phyloP scores from a whole-genome alignment of 768 basidiomycete species.

The Trametopsis cervina region DNA sequence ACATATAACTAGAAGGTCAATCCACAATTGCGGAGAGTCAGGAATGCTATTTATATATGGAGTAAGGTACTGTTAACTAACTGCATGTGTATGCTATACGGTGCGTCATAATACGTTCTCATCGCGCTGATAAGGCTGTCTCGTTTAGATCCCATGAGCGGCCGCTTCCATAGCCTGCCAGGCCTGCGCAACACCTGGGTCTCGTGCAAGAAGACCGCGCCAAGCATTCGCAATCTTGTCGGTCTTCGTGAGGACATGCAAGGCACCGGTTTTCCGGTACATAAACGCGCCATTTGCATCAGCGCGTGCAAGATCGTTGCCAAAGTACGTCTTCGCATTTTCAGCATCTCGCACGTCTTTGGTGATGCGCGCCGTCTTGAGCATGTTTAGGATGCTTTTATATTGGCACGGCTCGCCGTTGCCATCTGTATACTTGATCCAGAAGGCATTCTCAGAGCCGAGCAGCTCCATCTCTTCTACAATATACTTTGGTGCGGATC shows the following conservation, averaged over 20 bases:
- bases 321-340: conserved; percentile 11
- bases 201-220: conserved; percentile 3
- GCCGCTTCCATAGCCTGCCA: neutral
- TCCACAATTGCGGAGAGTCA: neutral
- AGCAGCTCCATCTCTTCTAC: conserved; percentile 8
- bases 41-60: too few species aligned
- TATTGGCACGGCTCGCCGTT: conserved; percentile 5
- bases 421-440: conserved; percentile 9
- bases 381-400: conserved; percentile 8
- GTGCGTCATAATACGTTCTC: neutral
- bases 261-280: conserved; percentile 7
- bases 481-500: conserved; percentile 8
- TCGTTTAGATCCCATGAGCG: neutral
- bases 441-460: conserved; percentile 10
- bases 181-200: neutral
- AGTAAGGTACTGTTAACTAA: too few species aligned
- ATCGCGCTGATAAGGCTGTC: neutral
- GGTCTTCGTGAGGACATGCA: conserved; percentile 8
- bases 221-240: conserved; percentile 10
- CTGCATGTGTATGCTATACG: too few species aligned
- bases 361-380: neutral
- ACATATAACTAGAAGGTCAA: neutral
- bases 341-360: conserved; percentile 4
- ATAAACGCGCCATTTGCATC: conserved; percentile 6
- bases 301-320: conserved; percentile 4